A percentile compares a stretch with the other conserved stretches of the same genome.
phyloP scores from a whole-genome alignment of 2,329 filamentous ascomycete genomes.

The Aureobasidium melanogenum region DNA sequence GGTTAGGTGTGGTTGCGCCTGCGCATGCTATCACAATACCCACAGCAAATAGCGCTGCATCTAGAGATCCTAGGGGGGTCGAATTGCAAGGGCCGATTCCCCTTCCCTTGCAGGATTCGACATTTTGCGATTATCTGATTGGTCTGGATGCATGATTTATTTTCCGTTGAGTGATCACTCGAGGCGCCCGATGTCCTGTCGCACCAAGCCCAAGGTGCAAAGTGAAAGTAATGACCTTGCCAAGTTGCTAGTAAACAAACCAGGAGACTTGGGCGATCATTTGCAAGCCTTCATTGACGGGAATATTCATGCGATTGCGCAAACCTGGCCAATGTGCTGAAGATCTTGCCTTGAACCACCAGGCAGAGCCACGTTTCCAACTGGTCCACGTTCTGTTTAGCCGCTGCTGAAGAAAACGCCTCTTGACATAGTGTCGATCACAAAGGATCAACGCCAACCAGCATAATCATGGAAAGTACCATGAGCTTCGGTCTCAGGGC shows the following conservation, averaged over 20 bases:
- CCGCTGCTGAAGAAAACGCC: conserved; percentile 2
- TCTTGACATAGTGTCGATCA: conserved; percentile 1
- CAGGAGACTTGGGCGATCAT: background rate
- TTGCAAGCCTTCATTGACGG: background rate
- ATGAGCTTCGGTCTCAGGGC: background rate
- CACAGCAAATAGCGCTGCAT: conserved; percentile 7
- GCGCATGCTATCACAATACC: background rate
- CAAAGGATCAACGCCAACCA: background rate
- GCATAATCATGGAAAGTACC: background rate
- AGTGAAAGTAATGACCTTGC: background rate
- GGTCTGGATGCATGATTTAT: conserved; percentile 1
- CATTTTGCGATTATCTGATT: conserved; percentile 5
- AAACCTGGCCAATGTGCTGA: conserved; percentile 2
- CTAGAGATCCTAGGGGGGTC: conserved; percentile 1
- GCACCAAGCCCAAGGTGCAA: conserved; percentile 1
- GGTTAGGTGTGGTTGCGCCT: background rate
- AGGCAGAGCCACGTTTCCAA: conserved; percentile 8
- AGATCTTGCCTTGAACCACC: conserved; percentile 5
- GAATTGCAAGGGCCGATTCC: background rate
- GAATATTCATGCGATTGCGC: background rate
- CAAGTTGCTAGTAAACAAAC: background rate
- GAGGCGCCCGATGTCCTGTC: background rate
- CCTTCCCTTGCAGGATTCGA: background rate
- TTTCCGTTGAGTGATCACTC: conserved; percentile 1
- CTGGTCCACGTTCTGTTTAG: conserved; percentile 6